Evolutionary conservation across 1,284 basidiomycete species (phyloP).

Genomic region (Cryptococcus neoformans): DNA sequence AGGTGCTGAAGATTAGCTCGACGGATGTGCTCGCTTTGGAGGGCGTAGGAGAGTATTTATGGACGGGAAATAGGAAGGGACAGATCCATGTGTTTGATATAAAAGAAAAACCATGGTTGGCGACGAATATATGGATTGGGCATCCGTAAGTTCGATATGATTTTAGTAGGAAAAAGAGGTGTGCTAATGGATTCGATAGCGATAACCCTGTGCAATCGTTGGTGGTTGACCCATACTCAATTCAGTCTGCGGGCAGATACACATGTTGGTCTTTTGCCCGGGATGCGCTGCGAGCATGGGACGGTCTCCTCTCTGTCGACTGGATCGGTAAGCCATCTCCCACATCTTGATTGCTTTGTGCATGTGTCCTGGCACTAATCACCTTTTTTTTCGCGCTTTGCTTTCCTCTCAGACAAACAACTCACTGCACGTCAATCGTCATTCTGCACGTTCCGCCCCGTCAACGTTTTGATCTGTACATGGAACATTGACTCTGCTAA

Average conservation of each 20-base stretch:
- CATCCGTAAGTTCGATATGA: conserved; percentile 54
- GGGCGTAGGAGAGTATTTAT: conserved; percentile 74
- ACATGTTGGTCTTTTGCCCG: conserved; percentile 73
- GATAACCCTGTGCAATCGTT: conserved; percentile 72
- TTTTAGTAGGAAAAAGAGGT: no score
- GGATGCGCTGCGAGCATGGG: conserved; percentile 84
- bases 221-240: conserved; percentile 67
- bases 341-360: neutral
- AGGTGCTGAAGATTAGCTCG: conserved; percentile 64
- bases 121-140: conserved; percentile 87
- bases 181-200: conserved; percentile 24
- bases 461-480: conserved; percentile 78
- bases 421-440: conserved; percentile 68
- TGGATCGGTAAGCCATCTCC: conserved; percentile 67
- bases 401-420: conserved; percentile 60
- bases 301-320: conserved; percentile 77
- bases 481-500: conserved; percentile 93
- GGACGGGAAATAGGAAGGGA: conserved; percentile 81
- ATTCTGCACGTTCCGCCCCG: conserved; percentile 74
- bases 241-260: conserved; percentile 57
- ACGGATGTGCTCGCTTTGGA: conserved; percentile 75
- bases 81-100: conserved; percentile 81
- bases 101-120: conserved; percentile 65
- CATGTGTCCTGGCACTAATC: no score
- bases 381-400: no score